Evolutionary conservation across 2,329 filamentous ascomycete genomes (phyloP).

Genomic region (Stachybotrys elegans): DNA sequence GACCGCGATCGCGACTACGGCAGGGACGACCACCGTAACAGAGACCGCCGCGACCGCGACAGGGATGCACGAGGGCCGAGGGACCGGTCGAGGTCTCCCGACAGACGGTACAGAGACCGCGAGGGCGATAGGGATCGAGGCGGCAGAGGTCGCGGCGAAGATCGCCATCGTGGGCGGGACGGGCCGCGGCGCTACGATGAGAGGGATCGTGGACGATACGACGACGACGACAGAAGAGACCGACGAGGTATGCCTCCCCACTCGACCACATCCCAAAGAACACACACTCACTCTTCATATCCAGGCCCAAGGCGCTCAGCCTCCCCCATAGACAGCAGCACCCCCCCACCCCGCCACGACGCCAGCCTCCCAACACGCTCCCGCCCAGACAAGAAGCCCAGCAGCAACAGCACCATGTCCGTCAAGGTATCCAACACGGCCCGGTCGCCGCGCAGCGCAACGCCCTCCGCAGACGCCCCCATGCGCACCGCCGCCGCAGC

Average conservation of each 20-base stretch:
- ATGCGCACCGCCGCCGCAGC: slow-evolving; percentile 23
- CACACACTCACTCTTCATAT: slow-evolving; percentile 11
- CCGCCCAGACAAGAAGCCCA: slow-evolving; percentile 16
- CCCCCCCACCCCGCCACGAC: slow-evolving; percentile 16
- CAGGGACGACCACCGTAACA: slow-evolving; percentile 32
- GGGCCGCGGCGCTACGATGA: slow-evolving; percentile 24
- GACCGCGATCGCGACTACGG: slow-evolving; percentile 20
- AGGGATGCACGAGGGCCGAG: slow-evolving; percentile 22
- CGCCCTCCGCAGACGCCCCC: slow-evolving; percentile 10
- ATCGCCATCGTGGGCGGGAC: too few relatives aligned
- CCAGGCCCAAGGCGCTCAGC: slow-evolving; percentile 29
- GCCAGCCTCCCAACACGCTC: slow-evolving; percentile 28
- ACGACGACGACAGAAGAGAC: slow-evolving; percentile 20
- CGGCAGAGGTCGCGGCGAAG: slow-evolving; percentile 21
- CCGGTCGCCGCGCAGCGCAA: slow-evolving; percentile 9
- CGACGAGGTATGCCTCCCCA: slow-evolving; percentile 15
- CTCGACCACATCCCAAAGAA: background rate
- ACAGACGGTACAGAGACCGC: slow-evolving; percentile 30
- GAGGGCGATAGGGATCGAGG: slow-evolving; percentile 30
- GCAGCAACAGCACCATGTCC: slow-evolving; percentile 29
- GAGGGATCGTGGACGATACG: slow-evolving; percentile 15
- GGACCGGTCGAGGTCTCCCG: slow-evolving; percentile 32
- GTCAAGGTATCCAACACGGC: slow-evolving; percentile 21
- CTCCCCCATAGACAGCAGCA: slow-evolving; percentile 22
- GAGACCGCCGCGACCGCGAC: slow-evolving; percentile 19